Percentiles rank a stretch among this genome's conserved stretches.
Evolutionary conservation across 2,329 filamentous ascomycete species (phyloP).

Genomic region (Cladosporium sp.): DNA sequence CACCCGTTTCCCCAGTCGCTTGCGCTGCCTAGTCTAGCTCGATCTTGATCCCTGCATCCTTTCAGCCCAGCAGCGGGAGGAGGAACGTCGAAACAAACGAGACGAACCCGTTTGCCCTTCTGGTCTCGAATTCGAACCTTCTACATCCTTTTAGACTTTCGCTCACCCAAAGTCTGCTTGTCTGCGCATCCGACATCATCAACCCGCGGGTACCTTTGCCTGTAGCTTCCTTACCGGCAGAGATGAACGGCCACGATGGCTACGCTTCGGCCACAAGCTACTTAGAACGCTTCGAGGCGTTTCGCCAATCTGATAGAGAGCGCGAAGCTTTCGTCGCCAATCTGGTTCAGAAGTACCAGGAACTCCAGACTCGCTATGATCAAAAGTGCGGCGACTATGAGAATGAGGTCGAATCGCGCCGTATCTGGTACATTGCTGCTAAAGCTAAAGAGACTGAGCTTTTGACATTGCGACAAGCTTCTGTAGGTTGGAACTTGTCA

Average conservation of each 20-base stretch:
- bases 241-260: conserved; percentile 20
- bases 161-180: conserved; percentile 3
- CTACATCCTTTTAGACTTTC: conserved; percentile 4
- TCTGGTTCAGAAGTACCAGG: conserved; percentile 29
- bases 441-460: conserved; percentile 22
- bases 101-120: neutral
- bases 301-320: conserved; percentile 29
- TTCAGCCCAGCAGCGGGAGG: neutral
- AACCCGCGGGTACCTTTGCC: neutral
- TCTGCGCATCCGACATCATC: neutral
- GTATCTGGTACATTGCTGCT: conserved; percentile 29
- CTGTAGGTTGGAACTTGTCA: conserved; percentile 16
- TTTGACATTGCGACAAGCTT: conserved; percentile 21
- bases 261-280: conserved; percentile 13
- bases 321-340: conserved; percentile 29
- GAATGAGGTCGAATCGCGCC: conserved; percentile 34
- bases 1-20: conserved; percentile 1
- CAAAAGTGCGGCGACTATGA: conserved; percentile 33
- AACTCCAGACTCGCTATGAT: conserved; percentile 30
- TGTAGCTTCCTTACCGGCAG: neutral
- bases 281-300: conserved; percentile 27
- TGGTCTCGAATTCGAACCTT: neutral
- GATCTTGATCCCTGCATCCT: neutral
- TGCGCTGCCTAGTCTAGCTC: conserved; percentile 2
- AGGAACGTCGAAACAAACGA: neutral